Evolutionary conservation across 2,329 filamentous ascomycete species (phyloP), one percentile per base, ranked within the genome.

Genomic region (Epichloe coenophiala): DNA sequence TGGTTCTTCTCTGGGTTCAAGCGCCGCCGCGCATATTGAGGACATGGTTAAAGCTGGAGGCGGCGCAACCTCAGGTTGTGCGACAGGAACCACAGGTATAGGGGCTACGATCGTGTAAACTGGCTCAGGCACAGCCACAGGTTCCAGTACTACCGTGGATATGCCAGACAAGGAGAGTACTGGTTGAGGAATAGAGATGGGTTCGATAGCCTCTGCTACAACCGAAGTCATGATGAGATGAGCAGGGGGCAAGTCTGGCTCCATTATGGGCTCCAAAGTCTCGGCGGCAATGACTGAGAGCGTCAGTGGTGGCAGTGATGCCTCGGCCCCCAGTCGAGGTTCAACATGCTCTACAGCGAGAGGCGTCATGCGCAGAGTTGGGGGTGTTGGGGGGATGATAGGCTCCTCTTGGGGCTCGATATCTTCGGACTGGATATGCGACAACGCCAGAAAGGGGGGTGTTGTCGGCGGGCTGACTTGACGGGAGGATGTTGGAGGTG

Each of bases 401-500:
- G 64, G 54, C 49, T 73, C 72, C 31, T 66, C 61, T 5, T 60
- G 57, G 2, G 73, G 73, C 56, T 72, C 68, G 15, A 77, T 64
- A 42, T 65, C 56, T 57, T 77, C 67, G 2, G 65, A 63, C 37
- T 71, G 67, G 17, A 78, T 69, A 1, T 54, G 57, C 1, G 75
- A 76, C 37, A 77, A 60, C 42, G 60, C 68, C 33, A 77, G 62
- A 1, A 62, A 1, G 63, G 58, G 58, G 4, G 68, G 66, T 1
- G 60, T 58, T 9, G 62, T 57, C 1, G 63, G 59, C 19, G 64
- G 49, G 39, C 68, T 60, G 5, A 59, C 37, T n/a, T 46, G 59
- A 1, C 62, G 59, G 3, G 66, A 59, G 15, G 70, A 69, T 0
- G 67, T 66, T 1, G 76, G 76, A 4, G 77, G 77, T 12, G 73